These are phyloP conservation scores for Roridomyces roridus DNA, from an alignment of 768 basidiomycete species.

Conservation along the genomic window DNA sequence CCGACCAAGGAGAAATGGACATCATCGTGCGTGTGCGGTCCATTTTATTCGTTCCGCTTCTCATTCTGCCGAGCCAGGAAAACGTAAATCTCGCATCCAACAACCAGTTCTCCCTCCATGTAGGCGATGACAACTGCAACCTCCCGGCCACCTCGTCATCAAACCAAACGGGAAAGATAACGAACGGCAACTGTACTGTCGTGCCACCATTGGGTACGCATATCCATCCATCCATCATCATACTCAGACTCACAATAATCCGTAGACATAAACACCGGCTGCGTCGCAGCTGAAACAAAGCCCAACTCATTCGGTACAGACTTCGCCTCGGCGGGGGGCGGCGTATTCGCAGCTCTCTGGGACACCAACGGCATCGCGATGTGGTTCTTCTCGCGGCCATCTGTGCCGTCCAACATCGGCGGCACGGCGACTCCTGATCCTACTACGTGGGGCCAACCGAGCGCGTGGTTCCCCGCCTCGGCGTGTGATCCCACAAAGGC, in stretches of 20 bases:
- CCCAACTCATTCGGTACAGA: slow-evolving; percentile 32
- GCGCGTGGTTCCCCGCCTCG: slow-evolving; percentile 62
- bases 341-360: slow-evolving; percentile 65
- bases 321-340: slow-evolving; percentile 50
- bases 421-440: slow-evolving; percentile 57
- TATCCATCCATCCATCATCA: not conserved
- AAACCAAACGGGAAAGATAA: slow-evolving; percentile 24
- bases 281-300: slow-evolving; percentile 35
- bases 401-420: slow-evolving; percentile 65
- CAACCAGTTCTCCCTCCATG: slow-evolving; percentile 67
- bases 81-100: slow-evolving; percentile 28
- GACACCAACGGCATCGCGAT: slow-evolving; percentile 55
- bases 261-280: slow-evolving; percentile 29
- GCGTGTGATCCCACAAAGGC: slow-evolving; percentile 60
- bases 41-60: no score
- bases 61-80: no score
- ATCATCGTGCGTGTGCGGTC: no score
- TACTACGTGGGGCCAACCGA: slow-evolving; percentile 58
- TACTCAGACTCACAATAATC: not conserved
- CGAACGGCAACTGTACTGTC: slow-evolving; percentile 29
- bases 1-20: slow-evolving; percentile 57
- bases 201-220: no score
- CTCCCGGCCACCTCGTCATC: slow-evolving; percentile 28
- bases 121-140: slow-evolving; percentile 48
- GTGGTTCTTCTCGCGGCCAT: slow-evolving; percentile 48